Evolutionary conservation across 1,284 basidiomycete species (phyloP).

Genomic region (Mrakiaceae sp.): DNA sequence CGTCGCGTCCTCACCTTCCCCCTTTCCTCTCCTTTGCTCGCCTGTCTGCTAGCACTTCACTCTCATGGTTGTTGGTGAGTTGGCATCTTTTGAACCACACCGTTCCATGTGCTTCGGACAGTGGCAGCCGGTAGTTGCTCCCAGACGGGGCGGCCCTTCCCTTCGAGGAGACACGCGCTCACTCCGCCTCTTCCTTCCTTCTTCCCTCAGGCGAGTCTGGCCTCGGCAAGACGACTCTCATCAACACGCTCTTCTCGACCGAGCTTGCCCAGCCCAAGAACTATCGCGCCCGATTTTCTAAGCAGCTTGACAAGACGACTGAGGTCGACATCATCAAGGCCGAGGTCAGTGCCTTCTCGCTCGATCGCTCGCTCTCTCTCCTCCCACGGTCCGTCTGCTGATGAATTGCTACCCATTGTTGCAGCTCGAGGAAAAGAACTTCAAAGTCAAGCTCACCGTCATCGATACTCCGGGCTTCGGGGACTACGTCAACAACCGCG

Average conservation of each 20-base stretch:
- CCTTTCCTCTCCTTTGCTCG: neutral
- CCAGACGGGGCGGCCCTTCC: neutral
- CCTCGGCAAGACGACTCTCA: conserved; percentile 86
- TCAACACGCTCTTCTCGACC: conserved; percentile 98
- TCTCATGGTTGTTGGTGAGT: conserved; percentile 95
- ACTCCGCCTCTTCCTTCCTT: neutral
- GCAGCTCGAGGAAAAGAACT: conserved; percentile 89
- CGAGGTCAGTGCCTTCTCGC: conserved; percentile 36
- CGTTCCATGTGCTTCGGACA: neutral
- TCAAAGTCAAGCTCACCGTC: conserved; percentile 98
- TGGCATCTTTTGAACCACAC: neutral
- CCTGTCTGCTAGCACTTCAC: conserved; percentile 60
- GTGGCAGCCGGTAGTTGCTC: neutral
- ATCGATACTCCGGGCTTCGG: conserved; percentile 98
- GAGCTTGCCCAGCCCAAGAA: conserved; percentile 88
- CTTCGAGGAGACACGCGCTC: neutral
- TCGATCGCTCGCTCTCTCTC: neutral
- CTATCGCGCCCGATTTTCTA: conserved; percentile 80
- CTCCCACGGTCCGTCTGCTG: neutral
- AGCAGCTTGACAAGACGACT: conserved; percentile 97
- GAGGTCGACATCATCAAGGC: conserved; percentile 96
- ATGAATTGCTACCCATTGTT: neutral
- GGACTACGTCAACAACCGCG: conserved; percentile 99
- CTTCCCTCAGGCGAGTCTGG: conserved; percentile 69
- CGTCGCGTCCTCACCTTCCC: neutral